Evolutionary conservation across 73 alveolate species (phyloP).

Genomic region (Stentor roeselii): DNA sequence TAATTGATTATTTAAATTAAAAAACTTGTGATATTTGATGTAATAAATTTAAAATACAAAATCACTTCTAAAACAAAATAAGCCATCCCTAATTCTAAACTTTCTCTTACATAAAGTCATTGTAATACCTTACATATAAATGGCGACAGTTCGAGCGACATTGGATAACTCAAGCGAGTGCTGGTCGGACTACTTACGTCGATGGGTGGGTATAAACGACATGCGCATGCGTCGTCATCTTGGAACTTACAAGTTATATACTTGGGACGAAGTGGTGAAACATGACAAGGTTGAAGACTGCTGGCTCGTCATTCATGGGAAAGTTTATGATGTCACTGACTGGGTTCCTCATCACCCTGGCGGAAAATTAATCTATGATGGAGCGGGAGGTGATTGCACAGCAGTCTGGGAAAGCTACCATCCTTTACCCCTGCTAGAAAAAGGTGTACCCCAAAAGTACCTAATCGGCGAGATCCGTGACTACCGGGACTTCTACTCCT

Average conservation of each 20-base stretch:
- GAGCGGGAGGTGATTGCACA: constrained; percentile 87
- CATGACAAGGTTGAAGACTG: constrained; percentile 68
- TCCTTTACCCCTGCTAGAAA: constrained; percentile 40
- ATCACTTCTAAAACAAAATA: no score
- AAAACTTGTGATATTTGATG: no score
- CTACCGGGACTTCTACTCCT: constrained; percentile 59
- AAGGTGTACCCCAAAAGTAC: constrained; percentile 47
- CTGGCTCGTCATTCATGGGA: constrained; percentile 72
- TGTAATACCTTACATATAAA: not conserved
- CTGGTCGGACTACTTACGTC: not conserved
- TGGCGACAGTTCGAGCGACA: constrained; percentile 2
- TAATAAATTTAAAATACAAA: no score
- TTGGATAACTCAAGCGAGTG: constrained; percentile 25
- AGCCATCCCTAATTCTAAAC: no score
- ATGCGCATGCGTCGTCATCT: not conserved
- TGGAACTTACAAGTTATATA: constrained; percentile 35
- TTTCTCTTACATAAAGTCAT: no score
- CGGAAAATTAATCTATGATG: constrained; percentile 68
- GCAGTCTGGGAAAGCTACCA: constrained; percentile 77
- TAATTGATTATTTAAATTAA: no score
- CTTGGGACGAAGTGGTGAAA: constrained; percentile 67
- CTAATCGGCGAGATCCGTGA: constrained; percentile 70
- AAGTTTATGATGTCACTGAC: constrained; percentile 69
- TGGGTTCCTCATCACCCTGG: constrained; percentile 72
- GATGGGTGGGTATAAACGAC: not conserved